phyloP scores from a whole-genome alignment of 75 land plant genomes.

The Gnetum montanum region DNA sequence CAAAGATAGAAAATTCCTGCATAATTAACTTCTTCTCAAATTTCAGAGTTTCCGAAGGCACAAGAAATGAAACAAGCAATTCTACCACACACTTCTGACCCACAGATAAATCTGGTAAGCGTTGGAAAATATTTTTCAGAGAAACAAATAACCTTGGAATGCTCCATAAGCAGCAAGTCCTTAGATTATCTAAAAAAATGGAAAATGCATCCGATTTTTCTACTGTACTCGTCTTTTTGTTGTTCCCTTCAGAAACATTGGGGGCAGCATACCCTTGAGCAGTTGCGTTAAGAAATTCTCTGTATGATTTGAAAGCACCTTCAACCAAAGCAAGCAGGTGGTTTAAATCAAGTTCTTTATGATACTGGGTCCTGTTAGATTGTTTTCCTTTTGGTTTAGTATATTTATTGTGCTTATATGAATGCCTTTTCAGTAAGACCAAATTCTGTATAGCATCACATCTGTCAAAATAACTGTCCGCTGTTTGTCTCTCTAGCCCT shows the following conservation, averaged over 20 bases:
- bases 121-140: conserved; percentile 24
- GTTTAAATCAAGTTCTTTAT: neutral
- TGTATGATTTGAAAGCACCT: conserved; percentile 18
- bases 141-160: conserved; percentile 12
- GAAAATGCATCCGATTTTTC: neutral
- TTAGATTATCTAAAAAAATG: conserved; percentile 22
- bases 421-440: conserved; percentile 9
- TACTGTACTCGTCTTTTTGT: neutral
- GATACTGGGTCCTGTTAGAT: neutral
- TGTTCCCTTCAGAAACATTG: neutral
- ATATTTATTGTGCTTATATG: conserved; percentile 8
- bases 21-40: conserved; percentile 31
- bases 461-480: neutral
- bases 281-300: conserved; percentile 3
- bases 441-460: neutral
- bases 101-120: conserved; percentile 33
- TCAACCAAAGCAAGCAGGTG: conserved; percentile 5
- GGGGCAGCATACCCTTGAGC: neutral
- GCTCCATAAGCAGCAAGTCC: conserved; percentile 33
- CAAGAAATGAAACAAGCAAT: conserved; percentile 21
- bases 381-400: conserved; percentile 1
- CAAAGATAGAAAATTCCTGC: conserved; percentile 34
- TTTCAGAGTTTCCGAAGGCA: conserved; percentile 20
- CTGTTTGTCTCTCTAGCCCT: neutral
- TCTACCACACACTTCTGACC: conserved; percentile 28